Evolutionary conservation across 2,329 filamentous ascomycete species (phyloP).

Genomic region (Fusarium albosuccineum): DNA sequence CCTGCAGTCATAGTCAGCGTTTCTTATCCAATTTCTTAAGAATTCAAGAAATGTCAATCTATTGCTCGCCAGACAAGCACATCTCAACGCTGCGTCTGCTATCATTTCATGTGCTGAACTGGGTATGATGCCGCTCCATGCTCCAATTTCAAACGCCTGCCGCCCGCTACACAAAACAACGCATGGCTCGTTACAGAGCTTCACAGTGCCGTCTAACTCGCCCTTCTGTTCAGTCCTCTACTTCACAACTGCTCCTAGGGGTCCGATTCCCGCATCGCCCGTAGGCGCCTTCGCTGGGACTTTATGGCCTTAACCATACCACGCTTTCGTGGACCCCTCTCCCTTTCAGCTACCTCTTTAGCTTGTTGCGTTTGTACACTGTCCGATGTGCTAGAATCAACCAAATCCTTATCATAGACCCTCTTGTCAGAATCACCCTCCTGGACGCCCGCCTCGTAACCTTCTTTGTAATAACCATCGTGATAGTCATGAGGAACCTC

Average conservation of each 20-base stretch:
- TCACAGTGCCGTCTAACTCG: background rate
- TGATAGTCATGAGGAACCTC: too few relatives aligned
- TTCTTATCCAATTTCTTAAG: background rate
- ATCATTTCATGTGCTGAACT: constrained; percentile 19
- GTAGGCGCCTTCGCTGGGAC: background rate
- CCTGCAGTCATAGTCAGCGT: background rate
- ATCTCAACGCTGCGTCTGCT: constrained; percentile 8
- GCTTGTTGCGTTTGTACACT: too few relatives aligned
- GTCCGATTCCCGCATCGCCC: background rate
- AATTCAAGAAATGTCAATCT: background rate
- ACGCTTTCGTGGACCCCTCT: background rate
- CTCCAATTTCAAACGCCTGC: constrained; percentile 24
- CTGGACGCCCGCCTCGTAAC: too few relatives aligned
- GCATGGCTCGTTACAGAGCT: background rate
- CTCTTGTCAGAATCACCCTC: too few relatives aligned
- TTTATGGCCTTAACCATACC: constrained; percentile 11
- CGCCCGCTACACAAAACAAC: constrained; percentile 8
- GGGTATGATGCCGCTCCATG: constrained; percentile 24
- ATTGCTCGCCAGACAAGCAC: background rate
- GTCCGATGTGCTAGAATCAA: too few relatives aligned
- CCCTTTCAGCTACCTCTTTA: background rate
- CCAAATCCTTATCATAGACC: too few relatives aligned
- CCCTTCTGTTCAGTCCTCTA: background rate
- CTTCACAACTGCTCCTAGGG: background rate
- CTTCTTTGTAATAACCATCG: too few relatives aligned